Evolutionary conservation across 495 filamentous ascomycete species (phyloP).

Genomic region (Usnea hakonensis): DNA sequence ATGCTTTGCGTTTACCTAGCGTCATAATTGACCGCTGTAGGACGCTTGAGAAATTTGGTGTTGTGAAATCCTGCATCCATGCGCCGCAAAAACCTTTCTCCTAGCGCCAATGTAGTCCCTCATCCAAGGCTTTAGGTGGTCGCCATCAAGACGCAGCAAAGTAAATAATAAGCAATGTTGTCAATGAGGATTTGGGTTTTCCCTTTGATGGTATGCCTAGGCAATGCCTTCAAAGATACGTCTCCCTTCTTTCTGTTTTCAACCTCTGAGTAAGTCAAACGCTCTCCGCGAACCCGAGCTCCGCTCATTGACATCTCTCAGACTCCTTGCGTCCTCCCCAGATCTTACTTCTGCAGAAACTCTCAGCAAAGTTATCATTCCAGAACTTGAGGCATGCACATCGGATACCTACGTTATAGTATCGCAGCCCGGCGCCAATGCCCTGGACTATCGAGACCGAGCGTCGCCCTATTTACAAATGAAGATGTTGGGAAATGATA

Average conservation of each 20-base stretch:
- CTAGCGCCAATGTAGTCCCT: background rate
- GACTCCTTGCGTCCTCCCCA: constrained; percentile 38
- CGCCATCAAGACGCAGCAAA: constrained; percentile 1
- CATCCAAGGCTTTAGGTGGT: constrained; percentile 7
- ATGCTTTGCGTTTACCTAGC: constrained; percentile 15
- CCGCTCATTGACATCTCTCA: constrained; percentile 22
- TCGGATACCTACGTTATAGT: constrained; percentile 76
- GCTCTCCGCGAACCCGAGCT: background rate
- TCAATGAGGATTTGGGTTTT: constrained; percentile 40
- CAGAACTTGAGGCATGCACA: constrained; percentile 54
- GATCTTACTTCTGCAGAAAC: constrained; percentile 38
- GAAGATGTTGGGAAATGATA: constrained; percentile 43
- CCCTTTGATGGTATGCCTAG: constrained; percentile 45
- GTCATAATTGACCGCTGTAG: background rate
- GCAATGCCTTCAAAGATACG: constrained; percentile 68
- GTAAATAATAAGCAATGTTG: constrained; percentile 2
- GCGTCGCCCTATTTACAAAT: constrained; percentile 55
- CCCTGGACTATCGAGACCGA: constrained; percentile 51
- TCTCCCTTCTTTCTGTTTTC: constrained; percentile 85
- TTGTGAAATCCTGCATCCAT: background rate
- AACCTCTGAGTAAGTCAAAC: constrained; percentile 54
- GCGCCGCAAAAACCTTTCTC: constrained; percentile 8
- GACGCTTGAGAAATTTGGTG: background rate
- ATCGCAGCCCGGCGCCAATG: constrained; percentile 67
- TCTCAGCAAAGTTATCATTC: constrained; percentile 30